phyloP scores from a whole-genome alignment of 371 early-diverging fungal species.

The Mucor plumbeus region DNA sequence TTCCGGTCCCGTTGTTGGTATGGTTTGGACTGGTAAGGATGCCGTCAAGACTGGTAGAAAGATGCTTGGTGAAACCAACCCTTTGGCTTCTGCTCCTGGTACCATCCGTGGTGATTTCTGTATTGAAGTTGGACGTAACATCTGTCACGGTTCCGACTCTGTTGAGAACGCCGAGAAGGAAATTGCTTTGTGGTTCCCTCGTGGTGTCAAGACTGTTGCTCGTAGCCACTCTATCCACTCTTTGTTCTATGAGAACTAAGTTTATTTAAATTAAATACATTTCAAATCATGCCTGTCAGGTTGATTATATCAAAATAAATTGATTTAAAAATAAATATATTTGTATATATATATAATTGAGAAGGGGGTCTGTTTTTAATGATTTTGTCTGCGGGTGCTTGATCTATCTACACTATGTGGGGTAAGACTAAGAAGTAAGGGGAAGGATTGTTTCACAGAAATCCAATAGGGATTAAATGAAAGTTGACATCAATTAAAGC shows the following conservation, averaged over 20 bases:
- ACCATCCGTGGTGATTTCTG: slow-evolving; percentile 99
- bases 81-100: slow-evolving; percentile 93
- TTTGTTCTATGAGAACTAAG: slow-evolving; percentile 76
- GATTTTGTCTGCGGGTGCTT: not conserved
- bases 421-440: not conserved
- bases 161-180: slow-evolving; percentile 98
- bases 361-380: too few species aligned
- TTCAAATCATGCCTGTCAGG: slow-evolving; percentile 2
- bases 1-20: slow-evolving; percentile 92
- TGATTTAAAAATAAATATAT: not conserved
- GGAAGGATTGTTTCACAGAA: not conserved
- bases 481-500: not conserved
- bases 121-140: slow-evolving; percentile 93
- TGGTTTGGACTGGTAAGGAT: slow-evolving; percentile 97
- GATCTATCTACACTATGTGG: not conserved
- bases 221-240: slow-evolving; percentile 64
- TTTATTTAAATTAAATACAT: slow-evolving; percentile 8
- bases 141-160: slow-evolving; percentile 99
- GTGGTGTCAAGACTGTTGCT: slow-evolving; percentile 68
- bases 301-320: slow-evolving; percentile 5
- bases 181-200: slow-evolving; percentile 97
- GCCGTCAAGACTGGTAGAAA: slow-evolving; percentile 97
- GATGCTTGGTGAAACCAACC: slow-evolving; percentile 95
- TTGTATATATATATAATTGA: too few species aligned
- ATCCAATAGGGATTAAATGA: not conserved